Conservation (phyloP, 2,329 filamentous ascomycete genomes). For the Penicillium paneum region DNA sequence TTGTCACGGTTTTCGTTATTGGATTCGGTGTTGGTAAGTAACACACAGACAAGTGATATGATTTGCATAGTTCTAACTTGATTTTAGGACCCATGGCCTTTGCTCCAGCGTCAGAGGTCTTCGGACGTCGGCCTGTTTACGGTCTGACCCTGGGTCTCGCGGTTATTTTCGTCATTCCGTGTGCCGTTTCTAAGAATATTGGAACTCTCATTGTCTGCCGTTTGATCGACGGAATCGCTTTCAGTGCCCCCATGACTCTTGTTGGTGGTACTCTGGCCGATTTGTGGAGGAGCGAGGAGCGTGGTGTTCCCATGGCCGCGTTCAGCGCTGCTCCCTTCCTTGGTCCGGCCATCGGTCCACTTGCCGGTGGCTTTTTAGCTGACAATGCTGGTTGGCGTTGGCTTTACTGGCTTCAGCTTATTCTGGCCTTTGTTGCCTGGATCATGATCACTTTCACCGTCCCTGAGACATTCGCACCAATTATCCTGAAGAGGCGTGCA, state of each 20-base stretch:
- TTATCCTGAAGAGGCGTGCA: constrained; percentile 68
- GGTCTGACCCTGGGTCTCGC: constrained; percentile 65
- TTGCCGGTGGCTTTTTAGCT: constrained; percentile 72
- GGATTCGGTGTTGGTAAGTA: constrained; percentile 70
- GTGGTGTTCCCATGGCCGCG: constrained; percentile 81
- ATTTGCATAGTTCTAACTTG: constrained; percentile 11
- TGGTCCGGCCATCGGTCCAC: constrained; percentile 72
- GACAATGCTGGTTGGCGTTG: constrained; percentile 73
- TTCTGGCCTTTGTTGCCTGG: constrained; percentile 68
- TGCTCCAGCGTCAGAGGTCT: constrained; percentile 72
- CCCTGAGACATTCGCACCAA: constrained; percentile 82
- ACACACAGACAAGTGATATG: background rate
- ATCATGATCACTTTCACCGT: constrained; percentile 80
- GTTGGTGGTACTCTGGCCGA: constrained; percentile 80
- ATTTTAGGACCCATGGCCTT: constrained; percentile 68
- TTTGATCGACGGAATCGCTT: constrained; percentile 76
- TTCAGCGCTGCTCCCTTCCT: constrained; percentile 81
- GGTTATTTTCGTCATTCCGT: constrained; percentile 76
- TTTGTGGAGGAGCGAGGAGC: constrained; percentile 78
- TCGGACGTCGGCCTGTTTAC: constrained; percentile 70
- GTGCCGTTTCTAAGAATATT: constrained; percentile 73
- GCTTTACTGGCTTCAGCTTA: constrained; percentile 85
- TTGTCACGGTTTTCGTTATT: constrained; percentile 73
- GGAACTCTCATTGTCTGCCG: constrained; percentile 72
- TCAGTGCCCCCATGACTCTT: constrained; percentile 81